Evolutionary conservation across 495 filamentous ascomycete species (phyloP), one percentile per base, ranked within the genome.

Genomic region (Penicillium ochrochloron): DNA sequence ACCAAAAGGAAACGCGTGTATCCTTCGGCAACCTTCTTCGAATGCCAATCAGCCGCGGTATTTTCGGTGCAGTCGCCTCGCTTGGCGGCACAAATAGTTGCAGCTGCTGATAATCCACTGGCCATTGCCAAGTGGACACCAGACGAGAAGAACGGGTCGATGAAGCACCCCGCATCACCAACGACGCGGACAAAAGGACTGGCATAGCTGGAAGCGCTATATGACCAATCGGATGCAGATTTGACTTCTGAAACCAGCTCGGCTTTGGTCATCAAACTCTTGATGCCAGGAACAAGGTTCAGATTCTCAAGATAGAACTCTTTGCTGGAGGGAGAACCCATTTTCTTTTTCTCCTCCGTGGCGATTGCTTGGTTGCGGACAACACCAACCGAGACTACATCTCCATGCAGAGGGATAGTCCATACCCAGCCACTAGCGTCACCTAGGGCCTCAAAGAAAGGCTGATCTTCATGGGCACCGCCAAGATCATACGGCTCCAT

Each of bases 1-100:
- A 84, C 73, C 2, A 86, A 57, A 34, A 84, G 59, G 71, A 86
- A 86, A 12, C 82, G 77, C 2, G 80, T 82, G 56, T 85, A 86
- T 21, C 76, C 73, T 46, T 83, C 80, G 1, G 73, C 58, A 0
- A 80, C 68, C 62, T 81, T 82, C 23, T 70, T 77, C 3, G 74
- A 69, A 66, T 85, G 83, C 83, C 83, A 85, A 17, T 70, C 60
- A 2, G 73, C 76, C 0, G 83, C 84, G 14, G 46, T 61, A 0
- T 55, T 6, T 65, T 85, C 82, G 19, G 69, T 66, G 48, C 65
- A 73, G 27, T 84, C 65, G 8, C 81, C 82, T 15, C 61, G 60
- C 21, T 61, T 66, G 2, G 61, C 65, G 2, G 76, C 78, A 31
- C 62, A 68, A 29, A 80, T 77, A 0, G 78, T 74, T 2, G 64